Base-by-base conservation (phyloP, 495 filamentous ascomycete species). In the Lepidopterella palustris region DNA sequence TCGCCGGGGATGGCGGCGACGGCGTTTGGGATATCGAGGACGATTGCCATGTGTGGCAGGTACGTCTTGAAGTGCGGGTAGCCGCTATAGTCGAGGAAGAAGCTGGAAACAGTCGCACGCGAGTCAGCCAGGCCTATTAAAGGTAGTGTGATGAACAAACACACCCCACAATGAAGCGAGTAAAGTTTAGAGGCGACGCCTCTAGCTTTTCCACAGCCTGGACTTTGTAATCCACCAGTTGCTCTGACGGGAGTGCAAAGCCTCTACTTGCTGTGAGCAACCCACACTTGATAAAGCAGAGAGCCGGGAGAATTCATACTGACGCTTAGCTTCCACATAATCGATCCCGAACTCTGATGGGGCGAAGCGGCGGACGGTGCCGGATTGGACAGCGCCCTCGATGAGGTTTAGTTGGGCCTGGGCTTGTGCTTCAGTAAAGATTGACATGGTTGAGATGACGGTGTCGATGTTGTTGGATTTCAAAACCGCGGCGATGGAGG, bases 381-480 rank as follows among this genome's bases (percentile, higher is more conserved):
- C 39, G 3, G 39, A 42, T 20, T 42, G 39, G 13, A 42, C 39
- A 3, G 39, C 39, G 13, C 39, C 39, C 1, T 42, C 39, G 20
- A 42, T 9, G 13, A 42, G 39, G 39, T 42, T 42, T 2, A 42
- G 20, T 9, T 42, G 39, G 13, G 39, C 39, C 39, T 42, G 13
- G 13, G 13, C 13, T 2, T 42, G 39, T 20, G 1, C 39, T 42
- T 42, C 39, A 11, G 13, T 2, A 6, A 42, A 42, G 39, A 42
- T 42, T 9, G 13, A 11, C 20, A 42, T 11, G 39, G 39, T 42
- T 11, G 39, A 42, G 39, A 42, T 42, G 39, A 42, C 20, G 39
- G 39, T 42, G 39, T 42, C 39, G 39, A 42, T 42, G 39, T 42
- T 42, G 39, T 42, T 42, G 39, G 39, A 42, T 42, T 42, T 42